Conservation (phyloP, 2,329 filamentous ascomycete species). For the Alternaria arborescens region DNA sequence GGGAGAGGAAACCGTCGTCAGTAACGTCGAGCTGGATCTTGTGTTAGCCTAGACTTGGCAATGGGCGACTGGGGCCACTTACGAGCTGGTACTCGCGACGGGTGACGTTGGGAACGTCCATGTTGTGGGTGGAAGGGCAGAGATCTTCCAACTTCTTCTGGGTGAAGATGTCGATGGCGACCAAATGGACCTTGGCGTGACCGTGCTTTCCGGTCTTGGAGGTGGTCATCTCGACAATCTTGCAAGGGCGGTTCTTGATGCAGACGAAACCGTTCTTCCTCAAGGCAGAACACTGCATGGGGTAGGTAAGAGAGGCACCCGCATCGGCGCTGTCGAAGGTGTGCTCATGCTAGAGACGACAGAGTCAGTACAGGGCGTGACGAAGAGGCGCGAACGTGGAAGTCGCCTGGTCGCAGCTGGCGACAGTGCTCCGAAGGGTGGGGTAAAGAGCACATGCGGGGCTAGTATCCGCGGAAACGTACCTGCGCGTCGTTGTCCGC, state of each 20-base stretch:
- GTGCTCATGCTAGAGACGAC: constrained; percentile 61
- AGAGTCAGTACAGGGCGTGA: constrained; percentile 27
- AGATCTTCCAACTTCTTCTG: constrained; percentile 99
- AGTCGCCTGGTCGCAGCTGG: constrained; percentile 42
- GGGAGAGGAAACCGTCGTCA: constrained; percentile 92
- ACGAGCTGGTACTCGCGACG: constrained; percentile 95
- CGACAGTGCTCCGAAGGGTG: constrained; percentile 48
- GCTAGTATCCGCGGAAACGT: constrained; percentile 48
- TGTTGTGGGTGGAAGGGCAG: constrained; percentile 95
- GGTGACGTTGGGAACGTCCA: constrained; percentile 94
- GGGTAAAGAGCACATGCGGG: constrained; percentile 45
- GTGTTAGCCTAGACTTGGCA: constrained; percentile 28
- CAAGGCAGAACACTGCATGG: constrained; percentile 99
- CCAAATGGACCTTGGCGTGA: constrained; percentile 99
- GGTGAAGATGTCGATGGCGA: constrained; percentile 99
- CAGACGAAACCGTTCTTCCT: constrained; percentile 99
- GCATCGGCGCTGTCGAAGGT: constrained; percentile 95
- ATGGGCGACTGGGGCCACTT: constrained; percentile 58
- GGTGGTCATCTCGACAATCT: constrained; percentile 99
- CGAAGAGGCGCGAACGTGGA: constrained; percentile 7
- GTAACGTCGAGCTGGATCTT: constrained; percentile 79
- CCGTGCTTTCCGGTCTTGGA: constrained; percentile 99
- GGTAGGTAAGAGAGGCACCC: constrained; percentile 91
- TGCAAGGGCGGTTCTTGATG: constrained; percentile 99
- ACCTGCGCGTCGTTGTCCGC: constrained; percentile 71